Evolutionary conservation across 2,329 filamentous ascomycete species (phyloP).

Genomic region (Ramichloridium luteum): DNA sequence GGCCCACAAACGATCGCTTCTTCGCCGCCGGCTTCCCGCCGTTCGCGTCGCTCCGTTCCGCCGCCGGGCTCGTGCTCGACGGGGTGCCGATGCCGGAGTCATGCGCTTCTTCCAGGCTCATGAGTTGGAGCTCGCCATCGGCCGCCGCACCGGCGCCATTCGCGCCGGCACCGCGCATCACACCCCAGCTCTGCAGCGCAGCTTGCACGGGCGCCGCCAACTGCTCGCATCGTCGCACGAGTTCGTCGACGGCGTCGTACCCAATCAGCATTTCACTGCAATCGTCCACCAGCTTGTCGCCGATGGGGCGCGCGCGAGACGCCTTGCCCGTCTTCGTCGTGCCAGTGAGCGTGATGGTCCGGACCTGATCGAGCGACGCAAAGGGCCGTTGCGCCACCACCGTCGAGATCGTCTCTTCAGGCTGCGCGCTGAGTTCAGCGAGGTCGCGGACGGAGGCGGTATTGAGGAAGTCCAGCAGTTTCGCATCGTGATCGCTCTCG

Average conservation of each 20-base stretch:
- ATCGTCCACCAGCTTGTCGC: slow-evolving; percentile 54
- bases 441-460: slow-evolving; percentile 62
- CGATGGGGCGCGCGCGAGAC: slow-evolving; percentile 40
- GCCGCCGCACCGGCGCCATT: slow-evolving; percentile 45
- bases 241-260: slow-evolving; percentile 69
- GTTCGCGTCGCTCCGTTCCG: slow-evolving; percentile 18
- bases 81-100: slow-evolving; percentile 60
- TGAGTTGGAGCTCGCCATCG: slow-evolving; percentile 49
- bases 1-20: slow-evolving; percentile 42
- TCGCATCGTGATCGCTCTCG: slow-evolving; percentile 8
- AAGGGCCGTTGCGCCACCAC: slow-evolving; percentile 71
- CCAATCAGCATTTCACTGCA: slow-evolving; percentile 63
- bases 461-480: slow-evolving; percentile 73
- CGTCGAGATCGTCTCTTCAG: slow-evolving; percentile 53
- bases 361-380: slow-evolving; percentile 49
- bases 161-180: too few species aligned
- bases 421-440: slow-evolving; percentile 66
- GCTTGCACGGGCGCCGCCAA: slow-evolving; percentile 55
- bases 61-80: slow-evolving; percentile 22
- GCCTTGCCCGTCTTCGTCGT: slow-evolving; percentile 42
- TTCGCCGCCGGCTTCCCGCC: slow-evolving; percentile 21
- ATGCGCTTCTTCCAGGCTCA: slow-evolving; percentile 41
- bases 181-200: slow-evolving; percentile 56
- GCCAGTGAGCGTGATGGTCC: slow-evolving; percentile 43
- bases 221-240: slow-evolving; percentile 63